A percentile compares a stretch with the other conserved stretches of the same genome.
phyloP scores from a whole-genome alignment of 805 yeast species.

The Pichia ethanolica region DNA sequence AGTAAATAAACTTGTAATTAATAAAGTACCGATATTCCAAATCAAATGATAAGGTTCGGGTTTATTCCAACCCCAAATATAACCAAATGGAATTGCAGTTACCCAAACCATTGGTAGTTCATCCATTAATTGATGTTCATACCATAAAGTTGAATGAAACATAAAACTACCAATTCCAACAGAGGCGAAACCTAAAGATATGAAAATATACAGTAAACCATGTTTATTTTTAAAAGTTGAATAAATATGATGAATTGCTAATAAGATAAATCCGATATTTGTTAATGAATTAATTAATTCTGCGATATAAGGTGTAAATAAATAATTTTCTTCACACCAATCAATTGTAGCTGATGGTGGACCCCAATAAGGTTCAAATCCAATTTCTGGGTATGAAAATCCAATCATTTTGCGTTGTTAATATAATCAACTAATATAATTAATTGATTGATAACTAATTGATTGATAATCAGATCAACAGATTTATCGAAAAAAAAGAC shows the following conservation, averaged over 20 bases:
- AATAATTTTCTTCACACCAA: conserved; percentile 98
- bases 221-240: conserved; percentile 53
- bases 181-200: conserved; percentile 71
- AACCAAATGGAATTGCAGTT: conserved; percentile 79
- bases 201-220: conserved; percentile 63
- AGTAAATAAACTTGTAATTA: conserved; percentile 44
- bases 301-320: conserved; percentile 76
- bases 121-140: conserved; percentile 85
- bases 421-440: no score
- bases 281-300: conserved; percentile 86
- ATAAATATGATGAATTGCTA: conserved; percentile 33
- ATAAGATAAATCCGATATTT: conserved; percentile 36
- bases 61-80: conserved; percentile 27
- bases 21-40: conserved; percentile 25
- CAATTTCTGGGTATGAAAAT: conserved; percentile 7
- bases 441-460: no score
- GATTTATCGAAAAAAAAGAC: no score
- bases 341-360: conserved; percentile 89
- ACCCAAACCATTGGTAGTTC: conserved; percentile 98
- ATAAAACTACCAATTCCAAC: conserved; percentile 95
- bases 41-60: conserved; percentile 11
- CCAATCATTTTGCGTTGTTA: neutral
- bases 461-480: no score
- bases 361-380: conserved; percentile 49
- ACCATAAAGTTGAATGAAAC: conserved; percentile 91